phyloP scores from a whole-genome alignment of 2,329 filamentous ascomycete genomes.

The Biscogniauxia mediterranea region DNA sequence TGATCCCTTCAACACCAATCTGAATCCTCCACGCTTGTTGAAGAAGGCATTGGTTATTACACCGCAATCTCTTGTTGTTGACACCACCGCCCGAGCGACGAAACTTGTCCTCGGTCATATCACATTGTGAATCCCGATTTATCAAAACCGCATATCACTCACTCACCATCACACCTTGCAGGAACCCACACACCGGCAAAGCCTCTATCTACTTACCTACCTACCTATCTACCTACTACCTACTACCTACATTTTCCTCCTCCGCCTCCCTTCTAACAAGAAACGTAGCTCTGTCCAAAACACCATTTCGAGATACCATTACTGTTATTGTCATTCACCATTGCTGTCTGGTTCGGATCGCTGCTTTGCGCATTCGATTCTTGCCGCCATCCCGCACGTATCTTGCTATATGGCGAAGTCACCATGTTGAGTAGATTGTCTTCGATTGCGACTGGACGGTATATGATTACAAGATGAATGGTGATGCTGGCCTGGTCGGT shows the following conservation, averaged over 20 bases:
- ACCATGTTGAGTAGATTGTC: conserved; percentile 32
- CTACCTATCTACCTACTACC: too few relatives aligned
- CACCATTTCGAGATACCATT: not conserved
- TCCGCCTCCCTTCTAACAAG: not conserved
- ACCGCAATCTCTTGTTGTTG: not conserved
- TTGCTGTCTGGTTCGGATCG: not conserved
- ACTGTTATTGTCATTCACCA: not conserved
- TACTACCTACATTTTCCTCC: too few relatives aligned
- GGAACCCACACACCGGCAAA: too few relatives aligned
- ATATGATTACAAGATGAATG: conserved; percentile 49
- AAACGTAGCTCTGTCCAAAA: not conserved
- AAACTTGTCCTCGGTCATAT: too few relatives aligned
- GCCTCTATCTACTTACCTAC: too few relatives aligned
- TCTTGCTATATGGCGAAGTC: conserved; percentile 32
- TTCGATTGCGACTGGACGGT: conserved; percentile 31
- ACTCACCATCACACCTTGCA: too few relatives aligned
- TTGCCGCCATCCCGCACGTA: conserved; percentile 1
- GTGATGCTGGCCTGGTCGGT: conserved; percentile 58
- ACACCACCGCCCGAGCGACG: too few relatives aligned
- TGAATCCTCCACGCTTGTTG: not conserved
- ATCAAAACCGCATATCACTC: too few relatives aligned
- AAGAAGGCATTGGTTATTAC: not conserved
- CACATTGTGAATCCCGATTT: too few relatives aligned
- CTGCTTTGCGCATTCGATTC: not conserved
- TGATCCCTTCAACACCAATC: not conserved